Conservation (phyloP, 495 filamentous ascomycete species). For the Xylaria grammica region DNA sequence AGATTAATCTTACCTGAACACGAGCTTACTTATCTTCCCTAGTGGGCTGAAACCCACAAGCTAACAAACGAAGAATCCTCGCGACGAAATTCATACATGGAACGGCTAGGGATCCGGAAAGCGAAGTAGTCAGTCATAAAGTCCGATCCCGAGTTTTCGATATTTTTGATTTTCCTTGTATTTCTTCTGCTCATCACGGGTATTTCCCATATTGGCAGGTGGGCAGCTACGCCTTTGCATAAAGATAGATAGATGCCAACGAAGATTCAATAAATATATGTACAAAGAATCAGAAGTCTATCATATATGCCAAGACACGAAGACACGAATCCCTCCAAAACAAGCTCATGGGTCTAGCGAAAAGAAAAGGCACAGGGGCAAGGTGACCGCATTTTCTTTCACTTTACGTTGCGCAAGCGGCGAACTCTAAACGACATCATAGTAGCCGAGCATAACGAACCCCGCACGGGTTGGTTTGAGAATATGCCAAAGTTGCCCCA, state of each 20-base stretch:
- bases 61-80: no score
- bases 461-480: neutral
- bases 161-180: no score
- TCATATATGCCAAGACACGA: slow-evolving; percentile 16
- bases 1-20: no score
- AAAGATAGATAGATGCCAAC: neutral
- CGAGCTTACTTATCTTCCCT: no score
- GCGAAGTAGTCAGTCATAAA: no score
- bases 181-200: neutral
- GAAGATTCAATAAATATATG: slow-evolving; percentile 30
- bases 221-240: neutral
- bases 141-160: no score
- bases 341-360: neutral
- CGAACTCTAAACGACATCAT: slow-evolving; percentile 2
- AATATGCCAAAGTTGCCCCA: neutral
- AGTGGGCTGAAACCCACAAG: no score
- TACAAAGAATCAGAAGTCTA: slow-evolving; percentile 38
- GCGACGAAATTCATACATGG: no score
- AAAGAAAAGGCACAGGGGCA: neutral
- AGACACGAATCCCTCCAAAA: neutral
- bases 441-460: neutral
- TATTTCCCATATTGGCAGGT: neutral
- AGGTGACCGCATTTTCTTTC: neutral
- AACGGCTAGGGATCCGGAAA: no score
- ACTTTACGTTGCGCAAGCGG: neutral